phyloP scores from a whole-genome alignment of 192 early-diverging fungal species.

The Entomortierella chlamydospora region DNA sequence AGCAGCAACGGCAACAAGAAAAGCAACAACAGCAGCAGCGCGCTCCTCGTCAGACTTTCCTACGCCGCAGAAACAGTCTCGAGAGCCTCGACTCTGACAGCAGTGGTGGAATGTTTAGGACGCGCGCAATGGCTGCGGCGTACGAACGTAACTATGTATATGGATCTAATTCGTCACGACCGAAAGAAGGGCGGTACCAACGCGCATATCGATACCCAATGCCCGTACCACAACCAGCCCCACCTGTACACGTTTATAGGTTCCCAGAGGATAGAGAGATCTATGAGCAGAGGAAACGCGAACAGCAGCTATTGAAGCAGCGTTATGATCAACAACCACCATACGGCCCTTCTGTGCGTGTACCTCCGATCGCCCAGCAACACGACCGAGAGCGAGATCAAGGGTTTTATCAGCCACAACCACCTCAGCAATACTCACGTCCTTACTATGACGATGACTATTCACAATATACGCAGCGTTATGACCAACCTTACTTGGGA shows the following conservation, averaged over 20 bases:
- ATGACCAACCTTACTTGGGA: neutral
- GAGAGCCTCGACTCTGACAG: slow-evolving; percentile 43
- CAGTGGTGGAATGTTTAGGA: slow-evolving; percentile 10
- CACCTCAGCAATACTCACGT: neutral
- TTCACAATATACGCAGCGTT: neutral
- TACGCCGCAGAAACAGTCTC: slow-evolving; percentile 36
- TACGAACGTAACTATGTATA: slow-evolving; percentile 7
- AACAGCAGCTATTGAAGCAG: slow-evolving; percentile 1
- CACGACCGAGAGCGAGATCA: slow-evolving; percentile 6
- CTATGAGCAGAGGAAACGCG: slow-evolving; percentile 7
- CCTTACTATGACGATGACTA: neutral
- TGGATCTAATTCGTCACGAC: slow-evolving; percentile 4
- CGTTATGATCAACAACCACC: neutral
- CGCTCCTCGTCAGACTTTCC: neutral
- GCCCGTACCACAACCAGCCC: slow-evolving; percentile 13
- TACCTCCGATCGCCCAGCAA: neutral
- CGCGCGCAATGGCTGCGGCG: neutral
- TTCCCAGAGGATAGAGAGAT: slow-evolving; percentile 41
- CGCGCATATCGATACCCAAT: slow-evolving; percentile 29
- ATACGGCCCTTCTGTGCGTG: neutral
- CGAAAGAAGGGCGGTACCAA: slow-evolving; percentile 8
- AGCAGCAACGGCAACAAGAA: too few species aligned
- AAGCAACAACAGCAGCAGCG: slow-evolving; percentile 5
- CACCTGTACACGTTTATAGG: slow-evolving; percentile 27
- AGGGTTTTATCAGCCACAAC: slow-evolving; percentile 1